phyloP scores from a whole-genome alignment of 179 eudicot genomes.

The Beta macrorhiza region DNA sequence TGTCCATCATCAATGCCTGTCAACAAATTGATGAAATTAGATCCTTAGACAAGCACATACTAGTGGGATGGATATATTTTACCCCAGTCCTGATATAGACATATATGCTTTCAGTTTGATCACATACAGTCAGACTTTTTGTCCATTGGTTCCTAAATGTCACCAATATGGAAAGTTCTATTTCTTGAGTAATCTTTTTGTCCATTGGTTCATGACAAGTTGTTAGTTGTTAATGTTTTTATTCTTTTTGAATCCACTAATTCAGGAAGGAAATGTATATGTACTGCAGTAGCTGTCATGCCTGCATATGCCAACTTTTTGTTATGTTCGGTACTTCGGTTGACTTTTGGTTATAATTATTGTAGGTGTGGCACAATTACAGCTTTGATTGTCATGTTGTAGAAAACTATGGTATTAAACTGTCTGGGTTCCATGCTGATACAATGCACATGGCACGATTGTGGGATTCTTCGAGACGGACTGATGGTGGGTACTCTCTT shows the following conservation, averaged over 20 bases:
- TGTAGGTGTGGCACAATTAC: slow-evolving; percentile 99
- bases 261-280: not conserved
- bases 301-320: slow-evolving; percentile 11
- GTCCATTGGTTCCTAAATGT: not conserved
- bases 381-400: slow-evolving; percentile 94
- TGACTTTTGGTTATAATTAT: slow-evolving; percentile 17
- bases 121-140: too few relatives aligned
- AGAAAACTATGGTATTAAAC: slow-evolving; percentile 75
- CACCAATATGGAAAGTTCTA: not conserved
- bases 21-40: slow-evolving; percentile 1
- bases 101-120: too few relatives aligned
- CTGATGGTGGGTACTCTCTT: slow-evolving; percentile 87
- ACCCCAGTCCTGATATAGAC: not conserved
- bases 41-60: not conserved
- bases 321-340: not conserved
- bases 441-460: slow-evolving; percentile 99
- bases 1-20: not conserved
- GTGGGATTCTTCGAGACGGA: slow-evolving; percentile 89
- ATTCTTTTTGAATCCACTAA: not conserved
- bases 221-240: slow-evolving; percentile 1
- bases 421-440: slow-evolving; percentile 92
- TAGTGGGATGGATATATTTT: not conserved
- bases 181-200: not conserved
- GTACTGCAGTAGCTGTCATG: not conserved
- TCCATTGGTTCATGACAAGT: not conserved